Conservation (phyloP, 768 basidiomycete species). For the Clitopilus hobsonii region DNA sequence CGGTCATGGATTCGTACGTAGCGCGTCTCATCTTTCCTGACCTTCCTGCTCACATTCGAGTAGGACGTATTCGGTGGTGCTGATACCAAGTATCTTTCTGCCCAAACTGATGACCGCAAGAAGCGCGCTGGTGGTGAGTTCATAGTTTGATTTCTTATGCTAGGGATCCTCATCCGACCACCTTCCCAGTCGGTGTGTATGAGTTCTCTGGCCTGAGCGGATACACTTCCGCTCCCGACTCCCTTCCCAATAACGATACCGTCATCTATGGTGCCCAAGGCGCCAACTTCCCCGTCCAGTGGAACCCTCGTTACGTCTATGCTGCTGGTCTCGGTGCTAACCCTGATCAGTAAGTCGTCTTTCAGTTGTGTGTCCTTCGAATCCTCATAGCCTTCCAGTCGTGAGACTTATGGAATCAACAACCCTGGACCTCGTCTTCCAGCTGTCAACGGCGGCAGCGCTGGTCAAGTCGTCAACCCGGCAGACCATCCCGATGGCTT, state of each 20-base stretch:
- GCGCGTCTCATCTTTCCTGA: background rate
- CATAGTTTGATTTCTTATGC: background rate
- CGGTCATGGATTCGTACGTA: constrained; percentile 39
- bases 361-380: background rate
- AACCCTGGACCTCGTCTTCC: constrained; percentile 32
- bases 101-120: constrained; percentile 15
- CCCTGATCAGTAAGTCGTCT: constrained; percentile 31
- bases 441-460: constrained; percentile 20
- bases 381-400: constrained; percentile 14
- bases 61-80: constrained; percentile 33
- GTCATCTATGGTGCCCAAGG: constrained; percentile 33
- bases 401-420: constrained; percentile 31
- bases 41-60: background rate
- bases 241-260: constrained; percentile 32
- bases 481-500: constrained; percentile 25
- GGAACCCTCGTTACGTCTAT: constrained; percentile 37
- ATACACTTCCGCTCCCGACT: constrained; percentile 32
- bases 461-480: constrained; percentile 26
- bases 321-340: constrained; percentile 38
- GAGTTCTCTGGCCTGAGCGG: constrained; percentile 33
- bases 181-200: constrained; percentile 31
- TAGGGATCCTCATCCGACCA: no score
- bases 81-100: constrained; percentile 20
- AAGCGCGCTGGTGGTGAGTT: constrained; percentile 18
- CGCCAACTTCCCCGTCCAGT: constrained; percentile 40